Conservation (phyloP, 768 basidiomycete species). For the Termitomyces sp. region DNA sequence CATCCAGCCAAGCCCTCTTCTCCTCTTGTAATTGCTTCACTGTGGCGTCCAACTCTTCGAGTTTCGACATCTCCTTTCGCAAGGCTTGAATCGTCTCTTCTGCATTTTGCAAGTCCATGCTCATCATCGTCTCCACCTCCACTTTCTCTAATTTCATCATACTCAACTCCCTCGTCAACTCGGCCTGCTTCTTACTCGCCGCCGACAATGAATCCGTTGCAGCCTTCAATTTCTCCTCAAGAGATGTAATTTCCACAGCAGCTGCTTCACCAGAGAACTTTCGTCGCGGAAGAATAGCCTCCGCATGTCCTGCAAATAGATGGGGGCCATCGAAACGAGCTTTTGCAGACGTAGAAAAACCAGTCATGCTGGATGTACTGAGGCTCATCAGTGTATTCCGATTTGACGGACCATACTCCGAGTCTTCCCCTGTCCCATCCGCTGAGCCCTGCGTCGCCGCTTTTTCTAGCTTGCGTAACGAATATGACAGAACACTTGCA, state of each 20-base stretch:
- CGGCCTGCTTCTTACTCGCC: constrained; percentile 56
- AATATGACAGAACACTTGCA: constrained; percentile 72
- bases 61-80: constrained; percentile 46
- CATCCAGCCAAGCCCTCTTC: constrained; percentile 44
- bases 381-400: constrained; percentile 49
- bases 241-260: constrained; percentile 36
- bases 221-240: constrained; percentile 64
- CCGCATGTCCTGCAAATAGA: constrained; percentile 78
- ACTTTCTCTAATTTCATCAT: constrained; percentile 63
- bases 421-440: constrained; percentile 31
- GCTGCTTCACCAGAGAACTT: constrained; percentile 38
- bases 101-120: constrained; percentile 60
- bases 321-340: constrained; percentile 76
- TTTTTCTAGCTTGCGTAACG: constrained; percentile 64
- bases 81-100: constrained; percentile 59
- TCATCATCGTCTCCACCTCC: constrained; percentile 58
- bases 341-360: constrained; percentile 36
- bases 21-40: constrained; percentile 44
- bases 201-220: constrained; percentile 52
- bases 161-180: constrained; percentile 57
- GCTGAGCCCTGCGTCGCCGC: constrained; percentile 21
- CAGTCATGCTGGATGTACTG: constrained; percentile 35
- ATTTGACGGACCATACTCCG: constrained; percentile 49
- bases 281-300: constrained; percentile 52
- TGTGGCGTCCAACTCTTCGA: constrained; percentile 43